Percentiles rank a stretch among this genome's conserved stretches.
Evolutionary conservation across 2,329 filamentous ascomycete species (phyloP).

Genomic region (Xylaria sp.): DNA sequence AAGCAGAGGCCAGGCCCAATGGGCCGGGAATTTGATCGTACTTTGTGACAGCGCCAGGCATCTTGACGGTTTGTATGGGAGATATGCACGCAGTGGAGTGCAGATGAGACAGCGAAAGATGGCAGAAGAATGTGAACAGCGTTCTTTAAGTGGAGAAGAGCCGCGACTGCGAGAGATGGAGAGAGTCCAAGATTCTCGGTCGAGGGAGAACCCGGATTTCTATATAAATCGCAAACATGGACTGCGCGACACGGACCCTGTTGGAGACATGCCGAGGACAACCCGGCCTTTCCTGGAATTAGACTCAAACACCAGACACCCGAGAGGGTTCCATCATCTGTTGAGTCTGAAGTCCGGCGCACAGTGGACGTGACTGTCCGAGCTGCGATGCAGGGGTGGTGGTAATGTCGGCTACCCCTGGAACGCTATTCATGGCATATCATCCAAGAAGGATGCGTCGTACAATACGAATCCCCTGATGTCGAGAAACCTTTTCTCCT

Average conservation of each 20-base stretch:
- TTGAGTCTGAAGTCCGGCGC: slow-evolving; percentile 22
- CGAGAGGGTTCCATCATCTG: background rate
- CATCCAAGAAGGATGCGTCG: background rate
- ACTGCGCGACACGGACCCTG: slow-evolving; percentile 7
- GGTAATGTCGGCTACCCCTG: background rate
- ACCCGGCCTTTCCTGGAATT: slow-evolving; percentile 13
- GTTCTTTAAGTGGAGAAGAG: background rate
- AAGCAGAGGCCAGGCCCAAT: slow-evolving; percentile 36
- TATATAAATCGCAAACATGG: slow-evolving; percentile 12
- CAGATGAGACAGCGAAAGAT: slow-evolving; percentile 11
- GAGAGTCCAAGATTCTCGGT: background rate
- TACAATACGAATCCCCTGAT: background rate
- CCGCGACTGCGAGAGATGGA: background rate
- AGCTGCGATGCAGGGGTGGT: slow-evolving; percentile 4
- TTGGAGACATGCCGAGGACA: slow-evolving; percentile 28
- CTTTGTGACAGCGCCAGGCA: slow-evolving; percentile 34
- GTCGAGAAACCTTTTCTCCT: background rate
- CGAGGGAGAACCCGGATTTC: slow-evolving; percentile 2
- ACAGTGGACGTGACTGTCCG: slow-evolving; percentile 12
- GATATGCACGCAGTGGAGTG: background rate
- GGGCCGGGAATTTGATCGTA: slow-evolving; percentile 37
- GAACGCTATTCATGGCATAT: background rate
- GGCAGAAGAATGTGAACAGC: background rate
- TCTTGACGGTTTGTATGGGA: slow-evolving; percentile 23
- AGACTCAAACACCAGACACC: background rate